Conservation (phyloP, 2,329 filamentous ascomycete genomes). For the Fonsecaea pugnacius region DNA sequence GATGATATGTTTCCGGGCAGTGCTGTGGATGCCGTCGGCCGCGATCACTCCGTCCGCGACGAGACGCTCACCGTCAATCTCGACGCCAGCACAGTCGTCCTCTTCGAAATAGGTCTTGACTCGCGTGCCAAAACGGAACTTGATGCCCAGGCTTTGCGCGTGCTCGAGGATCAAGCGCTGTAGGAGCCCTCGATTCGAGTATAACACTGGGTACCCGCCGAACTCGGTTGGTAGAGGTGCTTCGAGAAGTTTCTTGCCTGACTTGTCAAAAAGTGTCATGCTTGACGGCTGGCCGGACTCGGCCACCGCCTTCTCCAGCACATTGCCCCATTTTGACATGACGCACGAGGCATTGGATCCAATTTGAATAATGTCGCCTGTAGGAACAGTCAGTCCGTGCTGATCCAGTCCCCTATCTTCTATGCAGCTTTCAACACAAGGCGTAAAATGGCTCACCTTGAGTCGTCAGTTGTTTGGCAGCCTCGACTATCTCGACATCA, state of each 20-base stretch:
- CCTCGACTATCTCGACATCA: constrained; percentile 23
- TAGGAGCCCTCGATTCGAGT: constrained; percentile 64
- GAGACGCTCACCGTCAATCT: constrained; percentile 41
- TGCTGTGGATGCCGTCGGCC: constrained; percentile 22
- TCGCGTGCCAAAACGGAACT: constrained; percentile 58
- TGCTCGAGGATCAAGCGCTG: constrained; percentile 64
- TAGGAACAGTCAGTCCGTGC: constrained; percentile 47
- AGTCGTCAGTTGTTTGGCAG: not conserved
- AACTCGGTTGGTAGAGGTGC: constrained; percentile 53
- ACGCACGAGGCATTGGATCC: constrained; percentile 65
- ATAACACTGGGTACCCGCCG: constrained; percentile 59
- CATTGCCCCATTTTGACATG: constrained; percentile 61
- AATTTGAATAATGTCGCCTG: constrained; percentile 67
- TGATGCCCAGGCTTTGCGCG: constrained; percentile 58
- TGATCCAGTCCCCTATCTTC: not conserved
- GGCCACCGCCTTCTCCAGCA: constrained; percentile 53
- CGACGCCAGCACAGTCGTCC: constrained; percentile 55
- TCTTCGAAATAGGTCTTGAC: constrained; percentile 62
- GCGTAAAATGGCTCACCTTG: constrained; percentile 24
- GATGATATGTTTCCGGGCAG: constrained; percentile 23
- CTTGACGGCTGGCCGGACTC: constrained; percentile 57
- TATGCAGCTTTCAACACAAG: constrained; percentile 49
- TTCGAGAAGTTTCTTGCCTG: constrained; percentile 63
- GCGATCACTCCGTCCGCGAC: constrained; percentile 18
- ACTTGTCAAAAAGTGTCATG: constrained; percentile 65